A percentile compares a stretch with the other conserved stretches of the same genome.
Conservation (phyloP, 306 rosid genomes). For the Astragalus membranaceus region DNA sequence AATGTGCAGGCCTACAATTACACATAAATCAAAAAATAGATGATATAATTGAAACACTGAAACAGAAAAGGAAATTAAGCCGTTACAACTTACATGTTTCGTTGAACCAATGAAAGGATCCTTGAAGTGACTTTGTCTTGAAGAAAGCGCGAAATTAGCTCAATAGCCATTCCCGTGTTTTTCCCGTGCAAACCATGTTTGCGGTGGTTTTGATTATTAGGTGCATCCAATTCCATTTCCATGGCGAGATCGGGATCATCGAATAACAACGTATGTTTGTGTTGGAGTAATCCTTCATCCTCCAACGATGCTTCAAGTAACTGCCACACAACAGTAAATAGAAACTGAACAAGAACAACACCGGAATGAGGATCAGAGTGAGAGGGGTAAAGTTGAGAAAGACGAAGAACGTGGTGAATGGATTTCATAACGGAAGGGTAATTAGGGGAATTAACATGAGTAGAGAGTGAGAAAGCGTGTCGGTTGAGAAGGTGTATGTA, state of each 20-base stretch:
- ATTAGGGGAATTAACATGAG: conserved; percentile 41
- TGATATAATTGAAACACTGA: too few species aligned
- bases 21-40: background rate
- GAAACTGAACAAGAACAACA: conserved; percentile 55
- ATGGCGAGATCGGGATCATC: conserved; percentile 40
- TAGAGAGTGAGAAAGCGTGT: conserved; percentile 49
- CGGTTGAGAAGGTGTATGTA: conserved; percentile 69
- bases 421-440: conserved; percentile 49
- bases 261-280: conserved; percentile 5
- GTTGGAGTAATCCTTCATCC: conserved; percentile 72
- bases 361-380: conserved; percentile 41
- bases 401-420: conserved; percentile 45
- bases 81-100: conserved; percentile 49
- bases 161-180: conserved; percentile 58
- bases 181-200: conserved; percentile 31
- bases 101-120: conserved; percentile 62
- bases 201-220: conserved; percentile 22
- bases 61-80: background rate
- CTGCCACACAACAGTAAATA: conserved; percentile 59
- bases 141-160: conserved; percentile 61
- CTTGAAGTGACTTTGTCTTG: conserved; percentile 51
- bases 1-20: conserved; percentile 60
- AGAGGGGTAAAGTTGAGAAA: conserved; percentile 40
- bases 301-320: conserved; percentile 74
- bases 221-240: conserved; percentile 9